Evolutionary conservation across 1,139 yeast species (phyloP).

Genomic region (Yamadazyma pseudoaaseri): DNA sequence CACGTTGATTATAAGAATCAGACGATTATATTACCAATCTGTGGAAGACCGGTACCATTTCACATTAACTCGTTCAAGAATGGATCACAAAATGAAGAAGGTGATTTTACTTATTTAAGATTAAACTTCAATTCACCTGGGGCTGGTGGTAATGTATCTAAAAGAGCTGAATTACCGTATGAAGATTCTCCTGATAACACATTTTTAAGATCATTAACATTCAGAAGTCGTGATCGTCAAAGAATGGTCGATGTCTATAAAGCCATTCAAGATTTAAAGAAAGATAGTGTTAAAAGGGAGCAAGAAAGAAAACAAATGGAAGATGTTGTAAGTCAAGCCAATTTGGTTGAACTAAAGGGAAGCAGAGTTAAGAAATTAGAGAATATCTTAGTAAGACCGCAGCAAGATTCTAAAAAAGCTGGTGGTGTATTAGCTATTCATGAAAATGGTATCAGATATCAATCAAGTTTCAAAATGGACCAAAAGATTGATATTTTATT

Average conservation of each 20-base stretch:
- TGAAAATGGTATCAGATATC: constrained; percentile 94
- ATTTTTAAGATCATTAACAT: constrained; percentile 82
- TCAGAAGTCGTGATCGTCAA: constrained; percentile 88
- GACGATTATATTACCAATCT: constrained; percentile 85
- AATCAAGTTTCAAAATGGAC: constrained; percentile 76
- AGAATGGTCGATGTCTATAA: constrained; percentile 90
- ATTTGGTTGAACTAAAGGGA: constrained; percentile 72
- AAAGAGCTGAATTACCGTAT: constrained; percentile 80
- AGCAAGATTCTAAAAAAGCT: constrained; percentile 92
- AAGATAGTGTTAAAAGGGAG: constrained; percentile 87
- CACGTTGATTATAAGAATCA: constrained; percentile 87
- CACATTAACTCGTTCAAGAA: constrained; percentile 92
- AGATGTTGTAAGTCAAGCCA: constrained; percentile 93
- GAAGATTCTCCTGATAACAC: constrained; percentile 86
- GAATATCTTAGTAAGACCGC: constrained; percentile 88
- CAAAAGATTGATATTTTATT: constrained; percentile 86
- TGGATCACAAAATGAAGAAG: constrained; percentile 95
- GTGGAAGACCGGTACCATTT: constrained; percentile 97
- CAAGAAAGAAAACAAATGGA: constrained; percentile 89
- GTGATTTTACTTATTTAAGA: constrained; percentile 87
- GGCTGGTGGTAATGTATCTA: constrained; percentile 67
- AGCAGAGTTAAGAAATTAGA: constrained; percentile 85
- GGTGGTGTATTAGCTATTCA: constrained; percentile 92
- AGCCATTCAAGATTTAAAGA: constrained; percentile 89
- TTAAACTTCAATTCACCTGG: constrained; percentile 95